These are phyloP conservation scores for Candida namnaoensis DNA, from an alignment of 805 yeast species.

Conservation along the genomic window DNA sequence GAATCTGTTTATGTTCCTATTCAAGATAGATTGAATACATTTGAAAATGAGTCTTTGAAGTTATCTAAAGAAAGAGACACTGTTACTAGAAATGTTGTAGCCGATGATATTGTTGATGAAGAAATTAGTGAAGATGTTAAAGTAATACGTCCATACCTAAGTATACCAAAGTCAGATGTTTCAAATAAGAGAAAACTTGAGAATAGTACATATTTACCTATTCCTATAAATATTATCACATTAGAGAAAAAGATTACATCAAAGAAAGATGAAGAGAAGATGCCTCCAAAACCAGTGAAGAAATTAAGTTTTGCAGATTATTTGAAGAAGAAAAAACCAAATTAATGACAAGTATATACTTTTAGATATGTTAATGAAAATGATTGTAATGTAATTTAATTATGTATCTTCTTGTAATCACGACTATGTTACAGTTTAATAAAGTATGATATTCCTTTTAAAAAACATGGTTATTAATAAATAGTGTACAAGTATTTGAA, in stretches of 20 bases:
- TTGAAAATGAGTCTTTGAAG: conserved; percentile 13
- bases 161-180: conserved; percentile 3
- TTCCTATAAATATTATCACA: conserved; percentile 15
- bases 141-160: neutral
- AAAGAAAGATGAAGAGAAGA: neutral
- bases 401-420: too few relatives aligned
- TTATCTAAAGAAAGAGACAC: conserved; percentile 5
- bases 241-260: conserved; percentile 1
- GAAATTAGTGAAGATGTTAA: neutral
- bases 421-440: too few relatives aligned
- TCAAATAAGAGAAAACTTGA: conserved; percentile 6
- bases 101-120: neutral
- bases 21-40: conserved; percentile 18
- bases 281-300: conserved; percentile 27
- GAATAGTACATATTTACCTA: conserved; percentile 8
- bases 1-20: conserved; percentile 22
- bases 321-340: conserved; percentile 40
- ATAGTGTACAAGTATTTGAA: too few relatives aligned
- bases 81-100: neutral
- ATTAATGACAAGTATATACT: neutral
- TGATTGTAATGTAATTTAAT: too few relatives aligned
- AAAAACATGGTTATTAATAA: too few relatives aligned
- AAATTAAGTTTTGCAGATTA: conserved; percentile 72
- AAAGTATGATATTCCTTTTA: too few relatives aligned
- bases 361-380: too few relatives aligned